Evolutionary conservation across 2,329 filamentous ascomycete genomes (phyloP).

Genomic region (Ophiostoma fasciatum): DNA sequence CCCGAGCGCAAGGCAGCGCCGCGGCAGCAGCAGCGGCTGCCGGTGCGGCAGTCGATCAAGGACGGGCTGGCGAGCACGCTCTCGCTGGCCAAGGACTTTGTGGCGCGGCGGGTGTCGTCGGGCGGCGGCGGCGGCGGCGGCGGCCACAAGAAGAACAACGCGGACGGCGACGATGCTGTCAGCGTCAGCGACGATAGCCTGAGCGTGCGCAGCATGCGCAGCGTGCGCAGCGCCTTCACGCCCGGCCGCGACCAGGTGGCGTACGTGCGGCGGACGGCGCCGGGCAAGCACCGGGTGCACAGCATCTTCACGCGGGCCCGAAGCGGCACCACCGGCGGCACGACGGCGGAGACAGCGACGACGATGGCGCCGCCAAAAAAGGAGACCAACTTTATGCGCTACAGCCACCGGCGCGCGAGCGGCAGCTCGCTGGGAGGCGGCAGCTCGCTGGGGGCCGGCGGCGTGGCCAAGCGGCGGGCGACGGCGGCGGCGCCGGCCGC

Average conservation of each 20-base stretch:
- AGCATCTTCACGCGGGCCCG: conserved; percentile 10
- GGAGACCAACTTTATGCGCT: conserved; percentile 11
- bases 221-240: not conserved
- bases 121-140: not conserved
- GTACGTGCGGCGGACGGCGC: conserved; percentile 26
- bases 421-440: not conserved
- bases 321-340: no score
- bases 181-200: conserved; percentile 8
- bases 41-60: conserved; percentile 1
- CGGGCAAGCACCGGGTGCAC: conserved; percentile 20
- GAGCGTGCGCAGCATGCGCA: not conserved
- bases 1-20: not conserved
- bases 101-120: conserved; percentile 2
- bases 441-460: not conserved
- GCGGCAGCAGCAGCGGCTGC: not conserved
- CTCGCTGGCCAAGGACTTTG: conserved; percentile 4
- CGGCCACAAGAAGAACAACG: not conserved
- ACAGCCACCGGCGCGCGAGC: conserved; percentile 1
- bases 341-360: not conserved
- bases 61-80: conserved; percentile 5
- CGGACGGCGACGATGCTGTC: not conserved
- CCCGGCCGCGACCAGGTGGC: not conserved
- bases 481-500: not conserved
- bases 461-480: no score
- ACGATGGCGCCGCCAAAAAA: conserved; percentile 1